Conservation (phyloP, 2,329 filamentous ascomycete genomes). For the Aspergillus tubingensis region DNA sequence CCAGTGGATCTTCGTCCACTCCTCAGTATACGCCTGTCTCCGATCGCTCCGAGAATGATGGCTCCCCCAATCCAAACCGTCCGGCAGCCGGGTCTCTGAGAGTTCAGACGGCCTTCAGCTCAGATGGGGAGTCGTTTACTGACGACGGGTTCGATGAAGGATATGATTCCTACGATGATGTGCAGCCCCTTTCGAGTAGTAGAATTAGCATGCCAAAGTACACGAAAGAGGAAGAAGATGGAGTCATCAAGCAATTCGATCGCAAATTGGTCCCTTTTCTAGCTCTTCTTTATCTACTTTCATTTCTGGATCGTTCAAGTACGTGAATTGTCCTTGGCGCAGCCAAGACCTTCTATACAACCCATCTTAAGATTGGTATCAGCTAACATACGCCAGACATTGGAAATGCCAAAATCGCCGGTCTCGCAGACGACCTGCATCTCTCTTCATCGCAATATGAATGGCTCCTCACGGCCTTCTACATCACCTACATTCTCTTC, state of each 20-base stretch:
- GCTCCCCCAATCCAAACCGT: conserved; percentile 17
- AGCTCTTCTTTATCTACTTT: conserved; percentile 78
- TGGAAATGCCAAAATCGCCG: conserved; percentile 65
- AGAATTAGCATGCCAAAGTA: conserved; percentile 35
- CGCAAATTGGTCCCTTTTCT: conserved; percentile 76
- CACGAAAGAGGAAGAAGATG: conserved; percentile 67
- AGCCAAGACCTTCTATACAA: neutral
- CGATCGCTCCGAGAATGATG: conserved; percentile 29
- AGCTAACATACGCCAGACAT: conserved; percentile 47
- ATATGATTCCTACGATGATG: conserved; percentile 32
- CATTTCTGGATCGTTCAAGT: conserved; percentile 86
- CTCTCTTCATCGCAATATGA: conserved; percentile 60
- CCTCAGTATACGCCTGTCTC: conserved; percentile 39
- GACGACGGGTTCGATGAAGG: conserved; percentile 29
- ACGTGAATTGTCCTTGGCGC: conserved; percentile 31
- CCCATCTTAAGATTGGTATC: neutral
- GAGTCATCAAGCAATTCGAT: conserved; percentile 75
- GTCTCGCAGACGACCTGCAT: conserved; percentile 55
- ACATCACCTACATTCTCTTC: conserved; percentile 65
- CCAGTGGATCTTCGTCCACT: conserved; percentile 26
- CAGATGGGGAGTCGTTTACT: conserved; percentile 21
- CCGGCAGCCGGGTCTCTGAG: conserved; percentile 26
- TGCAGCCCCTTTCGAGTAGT: conserved; percentile 10
- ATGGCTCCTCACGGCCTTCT: conserved; percentile 64
- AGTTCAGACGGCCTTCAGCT: conserved; percentile 39